Base-by-base conservation (phyloP, 345 rosid species). In the Pseudoturritis turrita region DNA sequence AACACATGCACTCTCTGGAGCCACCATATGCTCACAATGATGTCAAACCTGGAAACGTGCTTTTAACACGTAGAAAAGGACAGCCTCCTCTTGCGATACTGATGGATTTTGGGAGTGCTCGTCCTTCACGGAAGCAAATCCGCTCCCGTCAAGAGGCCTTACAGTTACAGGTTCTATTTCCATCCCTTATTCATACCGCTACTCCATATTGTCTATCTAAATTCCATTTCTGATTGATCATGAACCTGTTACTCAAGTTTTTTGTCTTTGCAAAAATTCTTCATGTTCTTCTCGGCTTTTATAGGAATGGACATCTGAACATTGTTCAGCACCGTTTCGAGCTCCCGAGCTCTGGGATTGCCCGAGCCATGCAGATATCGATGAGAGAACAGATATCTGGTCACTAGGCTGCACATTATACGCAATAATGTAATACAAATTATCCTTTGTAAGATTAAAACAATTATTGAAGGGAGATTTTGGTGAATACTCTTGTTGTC, bases 301-400 rank as follows among this genome's bases (percentile, higher is more conserved):
- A 7, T 70, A 95, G 98, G 99, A 95, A 77, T 92, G 99, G 99
- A 89, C 99, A 78, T 72, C 97, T 53, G 94, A 89, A 74, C 98
- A 95, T 81, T 88, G 96, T 80, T 87, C 97, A 62, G 99, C 99
- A 73, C 98, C 98, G 45, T 85, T 86, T 76, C 88, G 98, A 81
- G 98, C 99, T 70, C 99, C 99, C 15, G 99, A 92, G 80, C 84
- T 96, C 61, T 96, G 98, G 98, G 98, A 96, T 74, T 90, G 99
- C 82, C 97, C 97, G 29, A 96, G 99, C 68, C 90, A 96, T 70
- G 88, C 82, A 13, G 91, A 90, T 81, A 88, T 96, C 65, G 99
- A 96, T 71, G 99, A 92, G 85, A 88, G 98, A 83, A 92, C 94
- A 21, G 99, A 96, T 75, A 84, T 96, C 22, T 96, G 99, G 99